These are phyloP conservation scores for Oxytropis ochrocephala DNA, from an alignment of 306 rosid species.

Conservation along the genomic window DNA sequence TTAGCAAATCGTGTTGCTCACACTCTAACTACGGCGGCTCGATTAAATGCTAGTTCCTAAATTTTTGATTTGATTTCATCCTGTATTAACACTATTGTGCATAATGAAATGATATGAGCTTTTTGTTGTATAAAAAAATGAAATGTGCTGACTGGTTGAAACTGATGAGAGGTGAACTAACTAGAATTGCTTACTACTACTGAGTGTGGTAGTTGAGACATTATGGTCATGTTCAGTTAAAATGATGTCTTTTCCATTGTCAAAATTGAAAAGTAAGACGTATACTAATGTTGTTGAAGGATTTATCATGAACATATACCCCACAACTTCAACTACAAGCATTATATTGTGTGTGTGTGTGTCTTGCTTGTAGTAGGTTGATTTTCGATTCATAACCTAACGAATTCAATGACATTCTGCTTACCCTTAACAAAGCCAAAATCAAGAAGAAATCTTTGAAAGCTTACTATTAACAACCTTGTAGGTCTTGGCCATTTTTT, in stretches of 20 bases:
- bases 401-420: constrained; percentile 58
- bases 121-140: no score
- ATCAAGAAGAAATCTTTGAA: constrained; percentile 36
- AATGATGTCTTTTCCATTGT: constrained; percentile 23
- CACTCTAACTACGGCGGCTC: no score
- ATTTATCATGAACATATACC: constrained; percentile 2
- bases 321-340: constrained; percentile 56
- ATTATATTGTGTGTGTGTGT: constrained; percentile 1
- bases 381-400: constrained; percentile 56
- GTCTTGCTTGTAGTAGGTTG: constrained; percentile 26
- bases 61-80: no score
- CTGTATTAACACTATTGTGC: no score
- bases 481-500: background rate
- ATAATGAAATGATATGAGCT: no score
- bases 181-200: background rate
- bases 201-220: constrained; percentile 23
- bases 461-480: constrained; percentile 31
- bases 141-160: no score
- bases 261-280: background rate
- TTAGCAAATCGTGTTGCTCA: no score
- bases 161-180: background rate
- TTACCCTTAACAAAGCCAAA: constrained; percentile 39
- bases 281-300: constrained; percentile 24
- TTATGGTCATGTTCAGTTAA: constrained; percentile 30
- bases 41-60: no score